Evolutionary conservation across 345 rosid genomes (phyloP).

Genomic region (Bruguiera parviflora): DNA sequence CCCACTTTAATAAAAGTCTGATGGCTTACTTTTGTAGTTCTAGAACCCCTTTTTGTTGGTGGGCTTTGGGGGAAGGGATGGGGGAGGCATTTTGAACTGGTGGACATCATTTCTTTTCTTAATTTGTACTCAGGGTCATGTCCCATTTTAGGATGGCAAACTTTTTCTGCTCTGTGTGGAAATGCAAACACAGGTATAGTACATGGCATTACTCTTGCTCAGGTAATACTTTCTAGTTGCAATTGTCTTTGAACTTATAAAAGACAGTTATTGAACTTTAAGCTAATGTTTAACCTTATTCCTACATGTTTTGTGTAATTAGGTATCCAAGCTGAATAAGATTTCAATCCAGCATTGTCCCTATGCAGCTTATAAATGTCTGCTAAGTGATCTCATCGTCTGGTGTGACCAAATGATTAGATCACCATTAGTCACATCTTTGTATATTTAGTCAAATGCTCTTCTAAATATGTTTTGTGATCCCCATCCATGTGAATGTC

Average conservation of each 20-base stretch:
- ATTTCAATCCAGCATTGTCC: too few species aligned
- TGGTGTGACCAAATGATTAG: too few species aligned
- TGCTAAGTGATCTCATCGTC: too few species aligned
- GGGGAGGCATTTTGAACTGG: neutral
- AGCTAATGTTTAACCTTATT: neutral
- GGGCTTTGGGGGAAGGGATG: neutral
- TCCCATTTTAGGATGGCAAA: constrained; percentile 92
- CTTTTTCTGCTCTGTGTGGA: constrained; percentile 96
- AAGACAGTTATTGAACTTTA: too few species aligned
- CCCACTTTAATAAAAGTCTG: constrained; percentile 88
- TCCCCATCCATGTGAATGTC: too few species aligned
- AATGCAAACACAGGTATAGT: constrained; percentile 96
- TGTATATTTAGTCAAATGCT: too few species aligned
- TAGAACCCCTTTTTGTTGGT: neutral
- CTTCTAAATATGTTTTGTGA: too few species aligned
- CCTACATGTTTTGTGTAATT: neutral
- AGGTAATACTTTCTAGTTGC: constrained; percentile 39
- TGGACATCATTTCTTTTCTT: neutral
- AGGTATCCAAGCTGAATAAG: neutral
- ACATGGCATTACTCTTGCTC: constrained; percentile 92
- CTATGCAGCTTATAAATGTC: too few species aligned
- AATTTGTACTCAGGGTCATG: constrained; percentile 69
- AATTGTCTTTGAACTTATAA: too few species aligned
- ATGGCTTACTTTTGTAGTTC: constrained; percentile 33
- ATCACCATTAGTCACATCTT: too few species aligned